Evolutionary conservation across 2,329 filamentous ascomycete species (phyloP).

Genomic region (Torrubiella hemipterigena): DNA sequence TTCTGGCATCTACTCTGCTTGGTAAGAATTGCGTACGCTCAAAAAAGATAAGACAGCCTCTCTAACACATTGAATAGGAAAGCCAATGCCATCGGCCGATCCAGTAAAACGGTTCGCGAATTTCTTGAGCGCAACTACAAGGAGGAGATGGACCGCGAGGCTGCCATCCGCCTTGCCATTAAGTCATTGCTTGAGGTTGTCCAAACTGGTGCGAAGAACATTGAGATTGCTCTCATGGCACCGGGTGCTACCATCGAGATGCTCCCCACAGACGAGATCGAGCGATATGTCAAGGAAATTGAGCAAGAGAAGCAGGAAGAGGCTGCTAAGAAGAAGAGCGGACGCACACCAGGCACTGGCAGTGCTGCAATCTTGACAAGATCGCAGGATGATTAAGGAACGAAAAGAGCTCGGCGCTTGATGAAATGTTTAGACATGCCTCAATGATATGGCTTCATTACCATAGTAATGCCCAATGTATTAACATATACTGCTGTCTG

Average conservation of each 20-base stretch:
- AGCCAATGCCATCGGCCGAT: constrained; percentile 95
- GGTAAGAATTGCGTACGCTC: constrained; percentile 42
- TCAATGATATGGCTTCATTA: too few relatives aligned
- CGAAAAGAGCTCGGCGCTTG: constrained; percentile 15
- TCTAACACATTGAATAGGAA: constrained; percentile 51
- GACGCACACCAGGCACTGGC: constrained; percentile 57
- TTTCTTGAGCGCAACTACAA: constrained; percentile 99
- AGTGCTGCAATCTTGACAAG: constrained; percentile 65
- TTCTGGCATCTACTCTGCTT: constrained; percentile 98
- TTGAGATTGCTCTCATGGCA: constrained; percentile 97
- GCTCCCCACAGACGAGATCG: constrained; percentile 90
- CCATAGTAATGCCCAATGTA: too few relatives aligned
- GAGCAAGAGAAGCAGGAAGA: constrained; percentile 99
- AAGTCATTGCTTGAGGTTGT: constrained; percentile 97
- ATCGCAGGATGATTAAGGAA: constrained; percentile 29
- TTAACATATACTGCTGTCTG: too few relatives aligned
- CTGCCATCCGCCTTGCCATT: constrained; percentile 92
- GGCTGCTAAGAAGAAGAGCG: constrained; percentile 91
- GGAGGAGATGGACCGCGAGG: constrained; percentile 91
- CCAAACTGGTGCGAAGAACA: constrained; percentile 98
- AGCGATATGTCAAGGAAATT: constrained; percentile 95
- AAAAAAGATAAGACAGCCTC: constrained; percentile 4
- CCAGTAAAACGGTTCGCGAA: constrained; percentile 96
- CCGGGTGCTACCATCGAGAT: constrained; percentile 86
- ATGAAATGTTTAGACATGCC: too few relatives aligned